A percentile compares a stretch with the other conserved stretches of the same genome.
These are phyloP conservation scores for Chrysoporthe cubensis DNA, from an alignment of 2,329 filamentous ascomycete genomes.

Conservation along the genomic window DNA sequence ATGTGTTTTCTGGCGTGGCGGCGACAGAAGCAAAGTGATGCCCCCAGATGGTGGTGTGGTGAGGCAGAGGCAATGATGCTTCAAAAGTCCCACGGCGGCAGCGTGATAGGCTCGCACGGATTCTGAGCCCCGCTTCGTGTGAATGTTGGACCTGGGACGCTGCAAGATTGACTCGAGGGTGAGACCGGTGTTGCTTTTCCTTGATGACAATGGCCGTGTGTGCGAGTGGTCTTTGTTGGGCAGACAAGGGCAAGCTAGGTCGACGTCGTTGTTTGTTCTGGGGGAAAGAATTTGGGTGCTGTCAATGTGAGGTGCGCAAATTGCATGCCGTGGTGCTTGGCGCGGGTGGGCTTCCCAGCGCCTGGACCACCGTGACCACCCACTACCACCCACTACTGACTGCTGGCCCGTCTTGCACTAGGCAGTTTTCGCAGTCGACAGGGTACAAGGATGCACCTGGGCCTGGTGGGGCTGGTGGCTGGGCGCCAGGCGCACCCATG, in stretches of 20 bases:
- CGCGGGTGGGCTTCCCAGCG: constrained; percentile 15
- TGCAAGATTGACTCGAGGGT: neutral
- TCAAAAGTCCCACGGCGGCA: neutral
- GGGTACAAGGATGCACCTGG: constrained; percentile 1
- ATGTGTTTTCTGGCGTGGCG: neutral
- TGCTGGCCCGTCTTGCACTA: neutral
- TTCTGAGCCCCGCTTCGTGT: neutral
- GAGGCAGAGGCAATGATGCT: neutral
- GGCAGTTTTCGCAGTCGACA: neutral
- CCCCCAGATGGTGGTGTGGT: neutral
- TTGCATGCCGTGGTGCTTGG: neutral
- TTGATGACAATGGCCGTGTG: neutral
- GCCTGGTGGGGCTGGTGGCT: constrained; percentile 18
- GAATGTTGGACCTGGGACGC: neutral
- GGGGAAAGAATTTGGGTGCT: constrained; percentile 17
- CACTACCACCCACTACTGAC: too few species aligned
- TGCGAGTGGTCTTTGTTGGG: neutral
- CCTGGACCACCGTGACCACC: constrained; percentile 16
- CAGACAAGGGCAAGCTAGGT: neutral
- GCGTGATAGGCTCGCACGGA: neutral
- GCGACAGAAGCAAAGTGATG: neutral
- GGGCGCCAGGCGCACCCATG: constrained; percentile 15
- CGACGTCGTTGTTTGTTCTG: neutral
- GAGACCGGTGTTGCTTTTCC: neutral
- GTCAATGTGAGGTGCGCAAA: neutral